These are phyloP conservation scores for Thielaviopsis musarum DNA, from an alignment of 2,329 filamentous ascomycete species.

Conservation along the genomic window DNA sequence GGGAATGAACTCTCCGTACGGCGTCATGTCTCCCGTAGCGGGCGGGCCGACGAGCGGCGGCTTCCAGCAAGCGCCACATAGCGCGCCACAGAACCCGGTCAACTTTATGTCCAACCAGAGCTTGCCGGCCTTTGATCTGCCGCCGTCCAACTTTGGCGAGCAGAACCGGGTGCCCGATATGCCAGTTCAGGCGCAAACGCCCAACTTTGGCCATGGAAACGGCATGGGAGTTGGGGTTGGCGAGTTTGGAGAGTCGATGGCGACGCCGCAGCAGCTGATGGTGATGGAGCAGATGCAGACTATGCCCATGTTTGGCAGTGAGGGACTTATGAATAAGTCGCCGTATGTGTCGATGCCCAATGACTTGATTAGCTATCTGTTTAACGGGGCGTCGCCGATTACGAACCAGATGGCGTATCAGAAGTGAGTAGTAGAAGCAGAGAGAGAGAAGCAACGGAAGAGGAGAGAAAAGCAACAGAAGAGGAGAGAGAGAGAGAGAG, in stretches of 20 bases:
- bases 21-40: conserved; percentile 35
- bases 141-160: conserved; percentile 37
- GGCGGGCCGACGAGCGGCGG: conserved; percentile 23
- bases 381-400: conserved; percentile 32
- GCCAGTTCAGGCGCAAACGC: conserved; percentile 12
- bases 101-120: conserved; percentile 43
- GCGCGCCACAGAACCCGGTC: conserved; percentile 27
- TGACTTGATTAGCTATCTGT: conserved; percentile 73
- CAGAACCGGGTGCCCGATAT: not conserved
- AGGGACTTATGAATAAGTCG: conserved; percentile 63
- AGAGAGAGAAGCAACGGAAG: too few relatives aligned
- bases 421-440: conserved; percentile 3
- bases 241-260: conserved; percentile 6
- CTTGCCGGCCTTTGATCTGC: conserved; percentile 45
- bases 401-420: conserved; percentile 14
- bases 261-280: conserved; percentile 32
- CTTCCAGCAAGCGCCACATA: conserved; percentile 23
- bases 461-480: not conserved
- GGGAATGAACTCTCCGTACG: conserved; percentile 26
- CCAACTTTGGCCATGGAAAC: conserved; percentile 12
- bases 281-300: conserved; percentile 47
- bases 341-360: conserved; percentile 72
- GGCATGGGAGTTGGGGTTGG: conserved; percentile 8
- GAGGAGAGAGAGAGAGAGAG: not conserved
- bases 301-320: conserved; percentile 75